Percentiles rank a stretch among this genome's conserved stretches.
These are phyloP conservation scores for Thuja plicata DNA, from an alignment of 83 land plant genomes.

Conservation along the genomic window DNA sequence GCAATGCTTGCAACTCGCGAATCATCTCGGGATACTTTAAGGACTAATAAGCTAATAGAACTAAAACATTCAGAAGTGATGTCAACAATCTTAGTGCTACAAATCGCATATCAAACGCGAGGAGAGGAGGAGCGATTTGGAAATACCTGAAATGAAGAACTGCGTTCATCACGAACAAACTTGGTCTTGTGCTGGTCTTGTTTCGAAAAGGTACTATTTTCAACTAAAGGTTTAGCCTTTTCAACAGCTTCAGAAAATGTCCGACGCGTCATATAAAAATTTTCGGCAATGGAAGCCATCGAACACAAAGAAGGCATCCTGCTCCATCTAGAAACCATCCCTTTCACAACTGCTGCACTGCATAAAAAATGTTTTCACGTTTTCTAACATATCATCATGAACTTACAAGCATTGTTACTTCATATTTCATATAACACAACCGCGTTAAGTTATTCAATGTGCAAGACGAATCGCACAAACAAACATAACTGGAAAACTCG, in stretches of 20 bases:
- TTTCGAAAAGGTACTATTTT: not conserved
- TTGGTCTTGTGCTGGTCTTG: not conserved
- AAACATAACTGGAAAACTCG: too few species aligned
- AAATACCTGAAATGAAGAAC: not conserved
- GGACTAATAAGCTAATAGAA: too few species aligned
- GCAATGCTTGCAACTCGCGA: too few species aligned
- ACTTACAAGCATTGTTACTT: too few species aligned
- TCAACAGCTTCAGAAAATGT: not conserved
- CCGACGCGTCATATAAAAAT: not conserved
- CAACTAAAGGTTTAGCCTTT: not conserved
- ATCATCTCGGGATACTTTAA: too few species aligned
- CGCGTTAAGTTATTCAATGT: too few species aligned
- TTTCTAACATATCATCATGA: too few species aligned
- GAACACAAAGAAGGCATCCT: constrained; percentile 10
- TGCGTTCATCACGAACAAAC: not conserved
- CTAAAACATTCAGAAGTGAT: too few species aligned
- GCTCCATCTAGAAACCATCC: constrained; percentile 30
- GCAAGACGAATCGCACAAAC: too few species aligned
- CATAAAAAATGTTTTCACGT: too few species aligned
- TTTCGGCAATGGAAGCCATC: not conserved
- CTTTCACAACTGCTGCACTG: not conserved
- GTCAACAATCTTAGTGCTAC: too few species aligned
- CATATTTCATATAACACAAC: too few species aligned
- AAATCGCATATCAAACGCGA: not conserved
- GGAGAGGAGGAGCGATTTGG: not conserved